Evolutionary conservation across 2,329 filamentous ascomycete genomes (phyloP), one percentile per base, ranked within the genome.

Genomic region (Emericellopsis atlantica): DNA sequence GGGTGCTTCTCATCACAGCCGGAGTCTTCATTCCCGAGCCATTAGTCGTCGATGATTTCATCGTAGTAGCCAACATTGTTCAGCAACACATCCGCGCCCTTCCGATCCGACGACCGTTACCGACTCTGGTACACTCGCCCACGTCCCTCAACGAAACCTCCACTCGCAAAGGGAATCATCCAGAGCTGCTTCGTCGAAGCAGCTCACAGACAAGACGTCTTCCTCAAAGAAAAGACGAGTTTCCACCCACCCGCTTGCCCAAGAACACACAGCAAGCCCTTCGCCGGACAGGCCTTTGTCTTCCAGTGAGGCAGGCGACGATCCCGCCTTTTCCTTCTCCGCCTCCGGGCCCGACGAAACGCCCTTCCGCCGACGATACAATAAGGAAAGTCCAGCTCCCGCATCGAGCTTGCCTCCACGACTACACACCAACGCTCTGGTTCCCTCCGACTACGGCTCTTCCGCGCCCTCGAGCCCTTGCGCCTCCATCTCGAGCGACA

Each of bases 221-320:
- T 80, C 75, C 67, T 70, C 66, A 72, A 81, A 81, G 76, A 81
- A 81, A 76, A 72, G 76, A 70, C 81, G 76, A 72, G 72, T 81
- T 54, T 67, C 66, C 44, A 46, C 62, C 55, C 70, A 66, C 51
- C 65, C 61, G 55, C 58, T 61, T 47, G 57, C 60, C 50, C 57
- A 59, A 55, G 64, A 70, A 56, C 54, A 60, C 46, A 58, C 59
- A 50, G 57, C 52, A 40, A 48, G 58, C 43, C 50, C 55, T n/a
- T 60, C 57, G 36, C 59, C 65, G 45, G 69, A 75, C 49, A 62
- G 60, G 44, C 64, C 67, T 48, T 56, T 74, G 43, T 66, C 63
- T 52, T 76, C 73, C 46, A 73, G 68, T 55, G 71, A 75, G 56
- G 55, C 61, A 54, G 59, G 66, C 59, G 63, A 66, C 59, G 61